Evolutionary conservation across 768 basidiomycete genomes (phyloP), one percentile per base, ranked within the genome.

Genomic region (Leccinellum rugosiceps): DNA sequence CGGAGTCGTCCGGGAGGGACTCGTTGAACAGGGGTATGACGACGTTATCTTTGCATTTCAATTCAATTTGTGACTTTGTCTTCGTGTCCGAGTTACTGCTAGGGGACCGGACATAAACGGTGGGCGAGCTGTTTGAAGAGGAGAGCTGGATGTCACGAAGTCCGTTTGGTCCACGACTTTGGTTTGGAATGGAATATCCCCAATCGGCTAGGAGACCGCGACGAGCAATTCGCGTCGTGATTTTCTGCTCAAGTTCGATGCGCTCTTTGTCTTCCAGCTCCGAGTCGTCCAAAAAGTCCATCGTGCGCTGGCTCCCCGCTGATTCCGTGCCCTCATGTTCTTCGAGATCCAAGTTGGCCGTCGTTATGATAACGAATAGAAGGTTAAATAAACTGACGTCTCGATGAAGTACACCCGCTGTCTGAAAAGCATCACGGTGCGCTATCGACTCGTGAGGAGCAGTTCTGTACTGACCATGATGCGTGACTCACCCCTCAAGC

Each of bases 371-470:
- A 9, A 28, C 28, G 8, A 28, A 28, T 9, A 28, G 8, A 1
- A 28, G 4, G 8, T 62, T 62, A 14, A 50, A 32, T 0, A 62
- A 13, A 23, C 61, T 62, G 4, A 56, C 38, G 11, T 63, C 31
- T 0, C n/a, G 31, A n/a, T 57, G 60, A 1, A 61, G 52, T 15
- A 63, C 1, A 1, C 13, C 4, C 10, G 41, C 38, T 6, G 23
- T 11, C 4, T 43, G 13, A 4, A 38, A 1, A 45, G 52, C 43
- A 6, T 55, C 35, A 4, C 13, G 26, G 26, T 63, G 59, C 2
- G 49, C 59, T 61, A 14, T 10, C 30, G 8, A 19, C 3, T 41
- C 1, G 1, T 15, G 15, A 35, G 3, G 4, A 1, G 34, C 19
- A 4, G 50, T 4, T 6, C 28, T 1, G 5, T 28, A 28, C 8